Percentiles rank a stretch among this genome's conserved stretches.
Conservation (phyloP, 371 early-diverging fungal genomes). For the Mortierella sp. region DNA sequence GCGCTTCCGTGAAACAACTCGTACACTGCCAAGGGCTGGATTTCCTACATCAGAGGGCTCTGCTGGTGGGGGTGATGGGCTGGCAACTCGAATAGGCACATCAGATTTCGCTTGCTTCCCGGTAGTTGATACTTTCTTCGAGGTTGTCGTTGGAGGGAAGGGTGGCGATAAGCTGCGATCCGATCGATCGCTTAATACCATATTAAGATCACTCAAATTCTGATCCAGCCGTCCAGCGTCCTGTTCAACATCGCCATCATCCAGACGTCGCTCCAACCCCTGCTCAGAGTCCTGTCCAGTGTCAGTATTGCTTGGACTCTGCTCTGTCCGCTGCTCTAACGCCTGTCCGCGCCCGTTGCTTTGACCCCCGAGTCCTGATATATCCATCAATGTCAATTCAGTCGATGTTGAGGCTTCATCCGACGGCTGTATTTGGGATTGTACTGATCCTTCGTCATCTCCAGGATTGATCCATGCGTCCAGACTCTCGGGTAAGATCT, state of each 20-base stretch:
- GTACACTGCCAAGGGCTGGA: constrained; percentile 11
- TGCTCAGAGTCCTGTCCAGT: no score
- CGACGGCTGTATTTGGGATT: background rate
- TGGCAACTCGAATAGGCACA: background rate
- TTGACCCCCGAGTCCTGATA: no score
- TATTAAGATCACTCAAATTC: no score
- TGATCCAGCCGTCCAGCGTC: no score
- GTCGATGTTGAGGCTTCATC: no score
- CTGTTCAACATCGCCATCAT: no score
- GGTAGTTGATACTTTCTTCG: background rate
- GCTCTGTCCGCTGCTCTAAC: no score
- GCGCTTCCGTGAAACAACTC: constrained; percentile 22
- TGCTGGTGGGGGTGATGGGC: constrained; percentile 5
- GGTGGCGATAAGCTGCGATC: background rate
- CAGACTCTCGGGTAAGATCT: constrained; percentile 19
- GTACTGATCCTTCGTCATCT: background rate
- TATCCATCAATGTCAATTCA: no score
- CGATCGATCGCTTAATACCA: background rate
- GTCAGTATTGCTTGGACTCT: no score
- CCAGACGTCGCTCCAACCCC: no score
- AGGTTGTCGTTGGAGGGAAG: background rate
- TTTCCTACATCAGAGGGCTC: background rate
- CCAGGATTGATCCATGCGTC: constrained; percentile 26
- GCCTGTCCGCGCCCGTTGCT: no score
- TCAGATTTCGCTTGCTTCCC: background rate